phyloP scores from a whole-genome alignment of 139 green algal genomes.

The Choricystis sp. region DNA sequence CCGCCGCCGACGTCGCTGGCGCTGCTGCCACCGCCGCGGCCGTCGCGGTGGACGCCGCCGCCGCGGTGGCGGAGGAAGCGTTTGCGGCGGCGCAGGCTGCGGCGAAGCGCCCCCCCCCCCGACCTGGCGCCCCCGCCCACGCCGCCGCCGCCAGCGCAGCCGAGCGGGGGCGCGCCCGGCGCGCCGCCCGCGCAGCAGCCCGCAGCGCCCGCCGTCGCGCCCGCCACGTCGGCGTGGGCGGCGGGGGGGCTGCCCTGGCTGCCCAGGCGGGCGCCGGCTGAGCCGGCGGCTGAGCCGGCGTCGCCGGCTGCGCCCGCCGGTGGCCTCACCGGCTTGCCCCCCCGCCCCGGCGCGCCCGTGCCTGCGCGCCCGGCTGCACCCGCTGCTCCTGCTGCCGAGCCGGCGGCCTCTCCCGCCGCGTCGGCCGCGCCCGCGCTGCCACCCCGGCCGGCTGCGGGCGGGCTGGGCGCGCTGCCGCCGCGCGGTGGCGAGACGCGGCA shows the following conservation, averaged over 20 bases:
- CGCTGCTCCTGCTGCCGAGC: too few species aligned
- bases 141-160: background rate
- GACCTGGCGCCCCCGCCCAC: background rate
- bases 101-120: background rate
- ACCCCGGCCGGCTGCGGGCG: too few species aligned
- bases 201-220: too few species aligned
- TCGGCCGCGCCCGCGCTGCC: too few species aligned
- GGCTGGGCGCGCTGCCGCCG: background rate
- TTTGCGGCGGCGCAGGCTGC: background rate
- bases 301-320: too few species aligned
- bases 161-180: too few species aligned
- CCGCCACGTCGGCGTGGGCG: background rate
- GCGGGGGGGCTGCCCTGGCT: background rate
- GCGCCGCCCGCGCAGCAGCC: background rate
- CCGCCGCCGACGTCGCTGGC: background rate
- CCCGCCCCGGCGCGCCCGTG: background rate
- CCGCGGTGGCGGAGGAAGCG: background rate
- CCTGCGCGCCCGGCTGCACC: too few species aligned
- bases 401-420: too few species aligned
- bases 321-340: background rate
- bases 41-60: background rate
- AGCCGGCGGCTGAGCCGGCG: background rate
- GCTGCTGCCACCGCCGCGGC: background rate
- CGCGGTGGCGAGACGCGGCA: background rate
- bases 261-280: too few species aligned